A percentile compares a stretch with the other conserved stretches of the same genome.
phyloP scores from a whole-genome alignment of 345 rosid species.

The Rhizophora apiculata region DNA sequence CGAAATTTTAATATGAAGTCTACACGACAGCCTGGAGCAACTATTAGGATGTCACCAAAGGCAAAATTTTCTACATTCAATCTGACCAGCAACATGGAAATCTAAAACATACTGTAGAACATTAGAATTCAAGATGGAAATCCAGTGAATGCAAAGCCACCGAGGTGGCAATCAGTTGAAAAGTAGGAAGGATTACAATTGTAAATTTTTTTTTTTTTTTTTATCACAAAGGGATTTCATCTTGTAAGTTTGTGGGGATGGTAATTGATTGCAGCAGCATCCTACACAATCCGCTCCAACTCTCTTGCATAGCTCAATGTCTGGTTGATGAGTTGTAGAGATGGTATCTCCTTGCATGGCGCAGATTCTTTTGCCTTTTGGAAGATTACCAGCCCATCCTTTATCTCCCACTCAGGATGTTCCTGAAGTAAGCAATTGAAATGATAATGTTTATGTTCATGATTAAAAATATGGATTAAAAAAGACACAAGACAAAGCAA shows the following conservation, averaged over 20 bases:
- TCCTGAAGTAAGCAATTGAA: slow-evolving; percentile 46
- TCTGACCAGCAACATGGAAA: not conserved
- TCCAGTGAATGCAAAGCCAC: not conserved
- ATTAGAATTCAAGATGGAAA: not conserved
- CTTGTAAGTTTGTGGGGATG: not conserved
- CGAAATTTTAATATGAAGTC: too few species aligned
- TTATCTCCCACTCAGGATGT: slow-evolving; percentile 92
- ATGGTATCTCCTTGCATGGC: slow-evolving; percentile 95
- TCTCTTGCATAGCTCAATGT: slow-evolving; percentile 96
- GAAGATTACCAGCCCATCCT: slow-evolving; percentile 63
- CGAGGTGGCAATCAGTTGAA: not conserved
- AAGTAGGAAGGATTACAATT: slow-evolving; percentile 3
- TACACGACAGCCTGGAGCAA: too few species aligned
- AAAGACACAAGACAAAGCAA: not conserved
- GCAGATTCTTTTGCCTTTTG: slow-evolving; percentile 92
- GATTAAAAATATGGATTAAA: not conserved
- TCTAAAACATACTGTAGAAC: not conserved
- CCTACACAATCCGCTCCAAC: slow-evolving; percentile 92
- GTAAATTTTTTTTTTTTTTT: not conserved
- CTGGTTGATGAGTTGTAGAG: slow-evolving; percentile 93
- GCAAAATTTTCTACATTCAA: not conserved
- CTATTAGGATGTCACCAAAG: not conserved
- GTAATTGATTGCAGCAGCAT: not conserved
- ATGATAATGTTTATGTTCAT: not conserved
- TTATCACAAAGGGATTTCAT: slow-evolving; percentile 3